These are phyloP conservation scores for Ceratobasidium sp. DNA, from an alignment of 1,284 basidiomycete species.

Conservation along the genomic window DNA sequence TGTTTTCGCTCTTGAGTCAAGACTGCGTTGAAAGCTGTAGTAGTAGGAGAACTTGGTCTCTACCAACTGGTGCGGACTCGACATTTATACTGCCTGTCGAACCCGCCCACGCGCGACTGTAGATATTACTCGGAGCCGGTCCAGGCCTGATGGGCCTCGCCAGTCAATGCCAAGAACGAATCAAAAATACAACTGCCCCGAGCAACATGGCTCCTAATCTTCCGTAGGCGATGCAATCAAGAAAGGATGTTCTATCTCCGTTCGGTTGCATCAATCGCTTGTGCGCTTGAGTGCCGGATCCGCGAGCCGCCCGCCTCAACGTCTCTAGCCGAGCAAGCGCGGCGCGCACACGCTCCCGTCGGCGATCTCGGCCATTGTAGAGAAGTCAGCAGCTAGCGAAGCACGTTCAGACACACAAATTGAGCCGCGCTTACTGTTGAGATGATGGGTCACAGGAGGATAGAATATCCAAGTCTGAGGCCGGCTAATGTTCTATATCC, in stretches of 20 bases:
- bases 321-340: slow-evolving; percentile 6
- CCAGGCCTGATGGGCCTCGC: not conserved
- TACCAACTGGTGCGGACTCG: not conserved
- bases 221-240: not conserved
- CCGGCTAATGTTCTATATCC: not conserved
- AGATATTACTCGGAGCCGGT: not conserved
- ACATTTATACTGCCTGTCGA: slow-evolving; percentile 12
- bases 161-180: not conserved
- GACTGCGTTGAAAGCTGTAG: not conserved
- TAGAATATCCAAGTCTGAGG: not conserved
- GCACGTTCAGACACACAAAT: not conserved
- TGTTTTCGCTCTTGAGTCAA: slow-evolving; percentile 14
- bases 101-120: not conserved
- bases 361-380: slow-evolving; percentile 12
- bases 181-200: not conserved
- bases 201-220: slow-evolving; percentile 1
- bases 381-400: not conserved
- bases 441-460: not conserved
- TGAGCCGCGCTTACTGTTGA: not conserved
- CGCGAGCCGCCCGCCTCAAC: not conserved
- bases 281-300: not conserved
- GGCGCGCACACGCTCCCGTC: slow-evolving; percentile 3
- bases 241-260: not conserved
- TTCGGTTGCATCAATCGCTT: not conserved
- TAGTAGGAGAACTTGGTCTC: not conserved